These are phyloP conservation scores for Penicillium sp. DNA, from an alignment of 2,329 filamentous ascomycete species.

Conservation along the genomic window DNA sequence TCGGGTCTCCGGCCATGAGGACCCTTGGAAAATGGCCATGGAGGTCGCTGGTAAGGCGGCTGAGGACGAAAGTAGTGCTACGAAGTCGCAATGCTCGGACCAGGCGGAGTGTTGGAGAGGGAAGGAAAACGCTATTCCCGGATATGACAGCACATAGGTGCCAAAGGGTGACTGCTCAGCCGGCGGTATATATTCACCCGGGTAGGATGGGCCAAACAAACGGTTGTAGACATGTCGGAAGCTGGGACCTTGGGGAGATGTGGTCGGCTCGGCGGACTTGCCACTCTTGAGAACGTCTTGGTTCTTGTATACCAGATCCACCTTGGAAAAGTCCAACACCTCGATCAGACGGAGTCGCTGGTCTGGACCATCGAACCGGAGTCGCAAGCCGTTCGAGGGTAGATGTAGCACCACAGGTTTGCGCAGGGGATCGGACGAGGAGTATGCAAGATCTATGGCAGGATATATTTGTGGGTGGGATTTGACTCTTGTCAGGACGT, in stretches of 20 bases:
- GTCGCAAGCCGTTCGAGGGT: constrained; percentile 79
- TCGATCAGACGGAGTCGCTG: constrained; percentile 90
- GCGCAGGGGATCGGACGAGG: constrained; percentile 68
- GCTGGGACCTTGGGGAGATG: constrained; percentile 60
- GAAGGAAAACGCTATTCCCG: constrained; percentile 91
- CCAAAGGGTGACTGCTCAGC: constrained; percentile 57
- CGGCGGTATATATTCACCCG: constrained; percentile 82
- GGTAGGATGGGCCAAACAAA: constrained; percentile 89
- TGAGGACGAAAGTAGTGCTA: constrained; percentile 77
- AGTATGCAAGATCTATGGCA: constrained; percentile 78
- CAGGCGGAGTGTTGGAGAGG: constrained; percentile 71
- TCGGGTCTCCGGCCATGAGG: constrained; percentile 85
- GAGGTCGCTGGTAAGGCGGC: constrained; percentile 73
- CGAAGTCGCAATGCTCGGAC: constrained; percentile 73
- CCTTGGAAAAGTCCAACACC: constrained; percentile 84
- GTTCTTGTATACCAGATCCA: constrained; percentile 76
- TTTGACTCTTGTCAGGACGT: constrained; percentile 82
- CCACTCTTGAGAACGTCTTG: constrained; percentile 69
- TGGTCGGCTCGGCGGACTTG: constrained; percentile 34
- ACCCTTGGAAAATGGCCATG: constrained; percentile 87
- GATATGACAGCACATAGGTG: constrained; percentile 88
- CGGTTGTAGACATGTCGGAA: constrained; percentile 91
- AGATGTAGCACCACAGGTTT: constrained; percentile 74
- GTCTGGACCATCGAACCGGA: constrained; percentile 91
- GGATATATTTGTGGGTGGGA: constrained; percentile 80